Conservation (phyloP, 305 asterid species). For the Fraxinus sp. region DNA sequence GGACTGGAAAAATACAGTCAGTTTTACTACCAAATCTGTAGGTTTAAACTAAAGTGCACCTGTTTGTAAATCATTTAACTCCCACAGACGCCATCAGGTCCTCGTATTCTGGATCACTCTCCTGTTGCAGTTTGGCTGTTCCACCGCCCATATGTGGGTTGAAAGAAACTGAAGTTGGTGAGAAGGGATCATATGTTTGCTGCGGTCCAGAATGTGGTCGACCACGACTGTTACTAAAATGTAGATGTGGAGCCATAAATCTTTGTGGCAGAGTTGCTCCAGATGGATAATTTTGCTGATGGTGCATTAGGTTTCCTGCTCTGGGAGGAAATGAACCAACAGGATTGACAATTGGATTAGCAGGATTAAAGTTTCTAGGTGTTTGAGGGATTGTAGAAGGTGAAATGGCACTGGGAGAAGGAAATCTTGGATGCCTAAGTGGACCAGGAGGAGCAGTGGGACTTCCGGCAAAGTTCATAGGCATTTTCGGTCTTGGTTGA, state of each 20-base stretch:
- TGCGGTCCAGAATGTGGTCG: conserved; percentile 50
- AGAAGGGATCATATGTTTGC: conserved; percentile 79
- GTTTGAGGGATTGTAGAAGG: conserved; percentile 32
- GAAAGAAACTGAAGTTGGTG: conserved; percentile 55
- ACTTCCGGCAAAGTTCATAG: conserved; percentile 43
- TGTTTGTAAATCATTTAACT: conserved; percentile 47
- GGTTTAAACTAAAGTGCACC: neutral
- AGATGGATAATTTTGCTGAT: conserved; percentile 49
- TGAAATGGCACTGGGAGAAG: conserved; percentile 35
- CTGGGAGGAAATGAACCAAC: conserved; percentile 53
- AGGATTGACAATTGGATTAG: conserved; percentile 37
- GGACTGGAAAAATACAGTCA: conserved; percentile 6
- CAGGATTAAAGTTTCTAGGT: conserved; percentile 52
- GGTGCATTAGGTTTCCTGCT: conserved; percentile 52
- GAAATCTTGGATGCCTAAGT: conserved; percentile 42
- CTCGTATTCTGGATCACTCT: conserved; percentile 76
- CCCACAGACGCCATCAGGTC: conserved; percentile 89
- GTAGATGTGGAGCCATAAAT: conserved; percentile 49
- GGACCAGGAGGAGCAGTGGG: conserved; percentile 36
- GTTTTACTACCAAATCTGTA: conserved; percentile 11
- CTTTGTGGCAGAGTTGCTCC: conserved; percentile 40
- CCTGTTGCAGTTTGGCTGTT: conserved; percentile 44
- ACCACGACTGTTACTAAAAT: conserved; percentile 43
- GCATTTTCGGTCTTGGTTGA: conserved; percentile 44
- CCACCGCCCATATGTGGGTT: conserved; percentile 45